Evolutionary conservation across 129 eudicot genomes (phyloP).

Genomic region (carrot (Daucus carota)): DH1_v3.0 NC_030384.2:39043001-39043500

Average conservation of each 20-base stretch:
- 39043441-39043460: background rate
- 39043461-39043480: background rate
- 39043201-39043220: background rate
- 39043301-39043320: background rate
- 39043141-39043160: background rate
- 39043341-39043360: background rate
- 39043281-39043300: background rate
- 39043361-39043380: background rate
- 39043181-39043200: background rate
- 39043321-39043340: background rate
- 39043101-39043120: background rate
- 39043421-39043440: background rate
- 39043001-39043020: background rate
- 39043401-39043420: background rate
- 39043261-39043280: too few relatives aligned
- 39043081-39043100: slow-evolving; percentile 11
- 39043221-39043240: background rate
- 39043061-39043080: background rate
- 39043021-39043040: background rate
- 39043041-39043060: background rate
- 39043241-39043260: too few relatives aligned
- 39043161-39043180: background rate
- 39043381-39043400: background rate
- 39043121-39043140: background rate
- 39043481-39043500: background rate